Conservation (phyloP, 306 rosid genomes). For the Quercus aquifolioides region DNA sequence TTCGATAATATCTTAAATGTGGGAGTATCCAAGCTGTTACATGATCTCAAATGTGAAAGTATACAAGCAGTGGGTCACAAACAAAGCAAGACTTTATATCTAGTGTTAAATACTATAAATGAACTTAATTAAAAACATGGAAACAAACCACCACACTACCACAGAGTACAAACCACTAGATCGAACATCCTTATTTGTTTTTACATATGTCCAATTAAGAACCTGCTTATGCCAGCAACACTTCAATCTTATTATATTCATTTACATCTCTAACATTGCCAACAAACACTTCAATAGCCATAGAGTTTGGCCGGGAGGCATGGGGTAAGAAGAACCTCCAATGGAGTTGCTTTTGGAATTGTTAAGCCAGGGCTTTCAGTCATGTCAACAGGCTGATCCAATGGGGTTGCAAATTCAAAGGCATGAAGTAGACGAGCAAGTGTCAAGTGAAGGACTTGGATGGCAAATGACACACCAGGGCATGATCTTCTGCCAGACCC, state of each 20-base stretch:
- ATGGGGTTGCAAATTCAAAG: slow-evolving; percentile 37
- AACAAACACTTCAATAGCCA: neutral
- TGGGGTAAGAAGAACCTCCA: slow-evolving; percentile 45
- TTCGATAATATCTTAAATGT: too few species aligned
- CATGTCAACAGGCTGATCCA: slow-evolving; percentile 36
- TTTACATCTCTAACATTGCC: neutral
- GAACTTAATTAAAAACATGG: too few species aligned
- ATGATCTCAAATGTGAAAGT: too few species aligned
- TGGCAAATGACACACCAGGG: slow-evolving; percentile 54
- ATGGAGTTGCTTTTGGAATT: slow-evolving; percentile 46
- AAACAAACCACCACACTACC: too few species aligned
- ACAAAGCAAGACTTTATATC: too few species aligned
- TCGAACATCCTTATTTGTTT: too few species aligned
- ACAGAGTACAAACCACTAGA: too few species aligned
- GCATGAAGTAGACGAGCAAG: slow-evolving; percentile 50
- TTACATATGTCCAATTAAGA: too few species aligned
- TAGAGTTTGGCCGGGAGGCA: slow-evolving; percentile 39
- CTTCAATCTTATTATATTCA: neutral
- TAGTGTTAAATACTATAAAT: too few species aligned
- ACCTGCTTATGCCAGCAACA: neutral
- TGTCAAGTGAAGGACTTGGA: slow-evolving; percentile 44
- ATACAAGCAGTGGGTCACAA: too few species aligned
- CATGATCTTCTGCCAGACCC: slow-evolving; percentile 55
- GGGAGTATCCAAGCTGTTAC: too few species aligned
- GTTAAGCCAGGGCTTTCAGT: slow-evolving; percentile 48